These are phyloP conservation scores for Leucocoprinus leucothites DNA, from an alignment of 768 basidiomycete species.

Conservation along the genomic window DNA sequence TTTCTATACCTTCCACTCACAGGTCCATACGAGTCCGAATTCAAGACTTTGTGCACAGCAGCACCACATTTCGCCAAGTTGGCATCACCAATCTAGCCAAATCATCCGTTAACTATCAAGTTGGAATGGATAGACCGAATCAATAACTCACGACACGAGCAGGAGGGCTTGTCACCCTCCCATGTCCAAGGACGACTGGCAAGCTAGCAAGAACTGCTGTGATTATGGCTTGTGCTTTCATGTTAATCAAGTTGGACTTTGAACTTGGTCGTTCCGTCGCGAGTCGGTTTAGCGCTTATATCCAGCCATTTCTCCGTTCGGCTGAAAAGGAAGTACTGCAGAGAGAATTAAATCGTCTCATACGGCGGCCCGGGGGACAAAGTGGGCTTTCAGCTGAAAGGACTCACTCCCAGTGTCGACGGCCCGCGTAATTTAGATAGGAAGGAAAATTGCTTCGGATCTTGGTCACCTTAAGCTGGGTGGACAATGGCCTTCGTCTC, in stretches of 20 bases:
- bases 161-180: constrained; percentile 25
- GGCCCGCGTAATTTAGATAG: too few relatives aligned
- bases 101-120: background rate
- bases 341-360: background rate
- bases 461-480: too few relatives aligned
- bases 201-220: constrained; percentile 7
- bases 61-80: constrained; percentile 29
- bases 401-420: too few relatives aligned
- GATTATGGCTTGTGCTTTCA: background rate
- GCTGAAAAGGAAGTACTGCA: background rate
- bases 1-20: constrained; percentile 19
- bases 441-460: too few relatives aligned
- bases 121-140: background rate
- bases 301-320: background rate
- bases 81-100: constrained; percentile 25
- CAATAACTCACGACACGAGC: constrained; percentile 23
- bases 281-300: background rate
- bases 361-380: constrained; percentile 7
- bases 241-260: background rate
- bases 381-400: too few relatives aligned
- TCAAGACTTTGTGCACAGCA: constrained; percentile 23
- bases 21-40: constrained; percentile 27
- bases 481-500: too few relatives aligned
- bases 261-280: background rate
- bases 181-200: constrained; percentile 21